Evolutionary conservation across 306 rosid genomes (phyloP), one percentile per base, ranked within the genome.

Genomic region (Vicia sativa): DNA sequence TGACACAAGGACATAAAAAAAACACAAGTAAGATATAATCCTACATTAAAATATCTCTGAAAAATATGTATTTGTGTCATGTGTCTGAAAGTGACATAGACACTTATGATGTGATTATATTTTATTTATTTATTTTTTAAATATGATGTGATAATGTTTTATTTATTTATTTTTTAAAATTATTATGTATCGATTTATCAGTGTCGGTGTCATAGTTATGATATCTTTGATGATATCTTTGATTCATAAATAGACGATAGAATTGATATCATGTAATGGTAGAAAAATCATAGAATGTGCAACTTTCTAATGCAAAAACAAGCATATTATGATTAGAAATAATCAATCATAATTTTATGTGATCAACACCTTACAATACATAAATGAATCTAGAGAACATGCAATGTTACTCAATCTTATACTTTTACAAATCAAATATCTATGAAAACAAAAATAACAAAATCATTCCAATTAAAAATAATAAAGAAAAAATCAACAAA

Each of bases 401-500:
- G 15, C 3, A 45, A 45, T 14, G 3, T 14, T 6, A 45, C 14
- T 45, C 21, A 45, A 46, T 46, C 14, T 42, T 14, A 6, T 8
- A 31, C 8, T 31, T 31, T 31, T 6, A 6, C 11, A 15, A 46
- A 46, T 46, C 23, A 46, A 3, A 18, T 14, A 14, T 0, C 4
- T 41, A 46, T 15, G 18, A 44, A 15, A 46, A 46, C 48, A 58
- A 35, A 18, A 18, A 35, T 53, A 43, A 59, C 45, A 28, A 28
- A 11, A 66, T n/a, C 44, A 65, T 29, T 9, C 42, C 11, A 9
- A 46, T 4, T 2, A 25, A 44, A 16, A 0, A 41, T 19, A 57
- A 29, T 56, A 58, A 34, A 8, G 25, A 23, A 21, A 42, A n/a
- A n/a, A n/a, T n/a, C n/a, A n/a, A n/a, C n/a, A n/a, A n/a, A 73